phyloP scores from a whole-genome alignment of 2,329 filamentous ascomycete species.

The Colletotrichum eleusines region DNA sequence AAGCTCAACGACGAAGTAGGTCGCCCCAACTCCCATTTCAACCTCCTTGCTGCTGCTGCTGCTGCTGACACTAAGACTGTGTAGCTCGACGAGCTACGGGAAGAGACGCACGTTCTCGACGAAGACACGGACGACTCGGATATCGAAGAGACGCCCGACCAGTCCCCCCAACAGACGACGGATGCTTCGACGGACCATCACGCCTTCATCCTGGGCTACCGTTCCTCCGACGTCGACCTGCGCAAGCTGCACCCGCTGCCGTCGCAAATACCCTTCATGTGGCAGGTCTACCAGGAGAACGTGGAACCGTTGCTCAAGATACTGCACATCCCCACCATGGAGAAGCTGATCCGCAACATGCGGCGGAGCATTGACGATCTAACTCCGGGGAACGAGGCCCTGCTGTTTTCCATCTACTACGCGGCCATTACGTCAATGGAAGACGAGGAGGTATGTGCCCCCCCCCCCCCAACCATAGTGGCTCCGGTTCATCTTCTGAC shows the following conservation, averaged over 20 bases:
- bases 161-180: slow-evolving; percentile 52
- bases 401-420: slow-evolving; percentile 74
- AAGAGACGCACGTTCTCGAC: slow-evolving; percentile 51
- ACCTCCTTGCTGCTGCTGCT: slow-evolving; percentile 36
- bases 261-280: slow-evolving; percentile 74
- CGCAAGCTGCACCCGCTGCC: slow-evolving; percentile 73
- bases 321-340: slow-evolving; percentile 76
- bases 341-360: slow-evolving; percentile 70
- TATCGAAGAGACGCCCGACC: slow-evolving; percentile 67
- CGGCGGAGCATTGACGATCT: slow-evolving; percentile 70
- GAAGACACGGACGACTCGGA: slow-evolving; percentile 70
- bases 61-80: slow-evolving; percentile 29
- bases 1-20: slow-evolving; percentile 79
- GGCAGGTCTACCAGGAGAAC: slow-evolving; percentile 79
- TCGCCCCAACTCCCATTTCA: slow-evolving; percentile 15
- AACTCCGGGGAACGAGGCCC: slow-evolving; percentile 66
- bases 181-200: slow-evolving; percentile 67
- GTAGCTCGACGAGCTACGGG: slow-evolving; percentile 59
- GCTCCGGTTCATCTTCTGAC: neutral
- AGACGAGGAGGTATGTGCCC: slow-evolving; percentile 64
- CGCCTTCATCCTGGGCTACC: slow-evolving; percentile 79
- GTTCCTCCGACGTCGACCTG: slow-evolving; percentile 77
- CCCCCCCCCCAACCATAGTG: too few species aligned
- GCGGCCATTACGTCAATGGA: slow-evolving; percentile 70
- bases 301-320: slow-evolving; percentile 81